A percentile compares a stretch with the other conserved stretches of the same genome.
Conservation (phyloP, 2,329 filamentous ascomycete genomes). For the Aspergillus udagawae region DNA sequence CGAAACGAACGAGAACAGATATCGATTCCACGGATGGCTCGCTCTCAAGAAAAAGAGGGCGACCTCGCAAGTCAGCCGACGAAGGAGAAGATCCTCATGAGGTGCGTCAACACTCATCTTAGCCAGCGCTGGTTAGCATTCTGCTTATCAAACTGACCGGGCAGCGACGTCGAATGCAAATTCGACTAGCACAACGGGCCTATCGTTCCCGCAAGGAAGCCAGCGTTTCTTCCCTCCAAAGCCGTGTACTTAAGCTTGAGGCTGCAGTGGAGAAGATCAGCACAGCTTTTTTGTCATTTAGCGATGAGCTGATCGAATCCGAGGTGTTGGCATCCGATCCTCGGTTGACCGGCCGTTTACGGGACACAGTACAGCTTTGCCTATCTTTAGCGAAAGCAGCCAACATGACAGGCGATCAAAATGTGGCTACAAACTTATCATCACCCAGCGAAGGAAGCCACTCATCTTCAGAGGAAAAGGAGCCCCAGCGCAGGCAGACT, state of each 20-base stretch:
- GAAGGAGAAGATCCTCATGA: conserved; percentile 15
- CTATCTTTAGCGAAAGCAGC: conserved; percentile 10
- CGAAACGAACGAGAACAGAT: conserved; percentile 1
- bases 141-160: background rate
- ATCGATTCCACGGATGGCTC: background rate
- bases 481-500: background rate
- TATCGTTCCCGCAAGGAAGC: conserved; percentile 25
- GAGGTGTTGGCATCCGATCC: conserved; percentile 16
- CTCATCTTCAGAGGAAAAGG: background rate
- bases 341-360: conserved; percentile 10
- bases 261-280: conserved; percentile 20
- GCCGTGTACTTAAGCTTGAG: conserved; percentile 18
- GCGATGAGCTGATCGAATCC: conserved; percentile 19
- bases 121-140: background rate
- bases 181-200: conserved; percentile 23
- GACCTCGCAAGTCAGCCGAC: conserved; percentile 14
- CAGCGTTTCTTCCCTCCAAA: conserved; percentile 13
- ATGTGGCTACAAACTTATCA: background rate
- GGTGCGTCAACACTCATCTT: conserved; percentile 5
- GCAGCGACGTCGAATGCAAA: conserved; percentile 23
- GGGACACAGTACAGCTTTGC: conserved; percentile 18
- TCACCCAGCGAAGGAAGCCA: background rate
- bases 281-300: conserved; percentile 18
- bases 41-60: conserved; percentile 16
- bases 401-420: background rate